Evolutionary conservation across 306 rosid species (phyloP).

Genomic region (Trifolium pratense): DNA sequence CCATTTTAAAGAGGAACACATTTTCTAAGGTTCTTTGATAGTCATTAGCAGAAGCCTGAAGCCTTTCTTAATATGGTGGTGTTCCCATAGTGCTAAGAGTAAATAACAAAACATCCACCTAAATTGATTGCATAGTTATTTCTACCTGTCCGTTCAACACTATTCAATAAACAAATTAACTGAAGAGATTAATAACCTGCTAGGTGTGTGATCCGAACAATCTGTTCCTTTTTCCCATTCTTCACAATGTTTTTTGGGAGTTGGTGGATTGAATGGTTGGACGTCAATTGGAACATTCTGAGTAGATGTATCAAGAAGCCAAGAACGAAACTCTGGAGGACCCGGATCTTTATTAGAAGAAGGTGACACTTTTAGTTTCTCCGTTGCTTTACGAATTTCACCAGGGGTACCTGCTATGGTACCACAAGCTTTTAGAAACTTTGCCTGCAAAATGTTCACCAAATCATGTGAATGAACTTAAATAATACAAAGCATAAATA

Average conservation of each 20-base stretch:
- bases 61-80: constrained; percentile 2
- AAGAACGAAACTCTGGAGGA: constrained; percentile 52
- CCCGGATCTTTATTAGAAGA: constrained; percentile 48
- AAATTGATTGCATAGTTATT: constrained; percentile 24
- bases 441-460: constrained; percentile 65
- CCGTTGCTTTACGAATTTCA: constrained; percentile 66
- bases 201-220: constrained; percentile 60
- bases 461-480: constrained; percentile 5
- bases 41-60: constrained; percentile 11
- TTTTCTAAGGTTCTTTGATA: constrained; percentile 11
- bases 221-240: constrained; percentile 50
- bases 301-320: constrained; percentile 60
- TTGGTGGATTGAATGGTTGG: constrained; percentile 52
- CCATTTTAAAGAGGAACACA: not conserved
- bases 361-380: constrained; percentile 55
- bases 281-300: constrained; percentile 49
- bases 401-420: constrained; percentile 67
- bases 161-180: constrained; percentile 27
- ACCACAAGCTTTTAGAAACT: constrained; percentile 78
- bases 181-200: constrained; percentile 62
- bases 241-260: constrained; percentile 53
- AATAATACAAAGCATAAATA: constrained; percentile 31
- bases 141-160: not conserved
- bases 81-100: constrained; percentile 21
- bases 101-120: constrained; percentile 20